A percentile compares a stretch with the other conserved stretches of the same genome.
These are phyloP conservation scores for carrot (Daucus carota) DNA, from an alignment of 129 eudicot genomes.

Conservation along the genomic window DH1_v3.0 NC_030381.2:37010501-37011000, in stretches of 20 bases:
- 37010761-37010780: constrained; percentile 39
- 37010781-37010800: constrained; percentile 33
- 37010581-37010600: background rate
- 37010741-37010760: constrained; percentile 15
- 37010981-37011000: constrained; percentile 92
- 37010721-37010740: background rate
- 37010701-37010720: background rate
- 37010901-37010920: constrained; percentile 49
- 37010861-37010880: constrained; percentile 57
- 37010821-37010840: constrained; percentile 45
- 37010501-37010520: background rate
- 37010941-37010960: constrained; percentile 53
- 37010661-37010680: background rate
- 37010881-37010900: constrained; percentile 49
- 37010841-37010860: constrained; percentile 51
- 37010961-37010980: constrained; percentile 70
- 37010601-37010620: background rate
- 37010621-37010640: constrained; percentile 2
- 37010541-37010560: background rate
- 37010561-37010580: background rate
- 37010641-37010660: background rate
- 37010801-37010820: constrained; percentile 39
- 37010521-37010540: background rate
- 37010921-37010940: constrained; percentile 71
- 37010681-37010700: background rate